phyloP scores from a whole-genome alignment of 306 rosid species.

The Prinsepia uniflora region DNA sequence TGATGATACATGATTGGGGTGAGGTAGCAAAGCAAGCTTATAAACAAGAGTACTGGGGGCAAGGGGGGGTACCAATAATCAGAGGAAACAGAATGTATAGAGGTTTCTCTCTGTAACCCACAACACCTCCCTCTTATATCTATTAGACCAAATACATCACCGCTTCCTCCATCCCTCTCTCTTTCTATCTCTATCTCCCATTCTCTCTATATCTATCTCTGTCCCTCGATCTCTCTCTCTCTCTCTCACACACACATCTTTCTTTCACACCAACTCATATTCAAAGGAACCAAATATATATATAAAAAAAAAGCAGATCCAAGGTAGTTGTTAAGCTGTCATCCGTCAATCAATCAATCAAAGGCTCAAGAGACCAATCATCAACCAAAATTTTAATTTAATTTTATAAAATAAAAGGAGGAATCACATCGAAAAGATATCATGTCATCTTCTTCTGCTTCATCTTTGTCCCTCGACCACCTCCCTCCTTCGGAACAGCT shows the following conservation, averaged over 20 bases:
- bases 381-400: constrained; percentile 35
- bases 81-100: background rate
- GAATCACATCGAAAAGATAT: constrained; percentile 30
- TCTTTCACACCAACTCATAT: constrained; percentile 59
- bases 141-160: constrained; percentile 41
- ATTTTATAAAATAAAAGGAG: constrained; percentile 28
- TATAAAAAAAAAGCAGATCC: constrained; percentile 71
- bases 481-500: constrained; percentile 89
- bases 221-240: constrained; percentile 29
- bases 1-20: too few relatives aligned
- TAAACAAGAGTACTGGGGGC: constrained; percentile 28
- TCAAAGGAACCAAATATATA: constrained; percentile 35
- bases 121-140: constrained; percentile 32
- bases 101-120: background rate
- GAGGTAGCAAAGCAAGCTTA: background rate
- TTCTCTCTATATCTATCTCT: constrained; percentile 16
- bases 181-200: constrained; percentile 18
- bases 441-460: constrained; percentile 65
- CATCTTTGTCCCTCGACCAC: constrained; percentile 79
- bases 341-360: constrained; percentile 70
- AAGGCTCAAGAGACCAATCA: constrained; percentile 88
- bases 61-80: background rate
- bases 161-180: background rate
- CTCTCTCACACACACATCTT: constrained; percentile 41
- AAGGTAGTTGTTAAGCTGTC: constrained; percentile 97